Evolutionary conservation across 768 basidiomycete species (phyloP).

Genomic region (Fibroporia radiculosa): DNA sequence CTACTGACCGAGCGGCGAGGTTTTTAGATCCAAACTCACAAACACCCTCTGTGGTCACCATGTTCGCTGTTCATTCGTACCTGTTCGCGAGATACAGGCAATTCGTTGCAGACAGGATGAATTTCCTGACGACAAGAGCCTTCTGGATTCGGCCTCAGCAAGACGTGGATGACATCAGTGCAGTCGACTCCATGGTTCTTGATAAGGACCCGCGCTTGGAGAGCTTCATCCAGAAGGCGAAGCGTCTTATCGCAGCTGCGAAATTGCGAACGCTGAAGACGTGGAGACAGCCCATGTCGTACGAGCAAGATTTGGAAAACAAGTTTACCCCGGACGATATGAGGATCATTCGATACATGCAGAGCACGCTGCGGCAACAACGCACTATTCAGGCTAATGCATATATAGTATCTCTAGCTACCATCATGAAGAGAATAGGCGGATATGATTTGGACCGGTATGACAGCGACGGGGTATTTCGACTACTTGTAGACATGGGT

Average conservation of each 20-base stretch:
- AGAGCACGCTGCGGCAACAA: slow-evolving; percentile 40
- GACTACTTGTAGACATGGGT: slow-evolving; percentile 63
- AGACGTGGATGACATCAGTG: slow-evolving; percentile 44
- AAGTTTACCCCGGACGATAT: slow-evolving; percentile 47
- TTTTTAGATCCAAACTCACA: slow-evolving; percentile 17
- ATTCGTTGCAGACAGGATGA: slow-evolving; percentile 42
- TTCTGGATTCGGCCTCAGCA: slow-evolving; percentile 59
- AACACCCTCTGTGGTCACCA: slow-evolving; percentile 28
- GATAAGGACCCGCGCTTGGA: slow-evolving; percentile 31
- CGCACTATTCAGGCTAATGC: slow-evolving; percentile 55
- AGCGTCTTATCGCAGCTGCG: slow-evolving; percentile 29
- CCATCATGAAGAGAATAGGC: slow-evolving; percentile 52
- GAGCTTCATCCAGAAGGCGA: slow-evolving; percentile 45
- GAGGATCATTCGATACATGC: slow-evolving; percentile 51
- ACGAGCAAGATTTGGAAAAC: slow-evolving; percentile 21
- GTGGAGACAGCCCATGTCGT: slow-evolving; percentile 24
- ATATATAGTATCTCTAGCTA: slow-evolving; percentile 41
- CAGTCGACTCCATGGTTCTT: slow-evolving; percentile 42
- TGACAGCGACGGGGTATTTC: slow-evolving; percentile 30
- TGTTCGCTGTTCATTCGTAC: slow-evolving; percentile 50
- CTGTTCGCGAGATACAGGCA: slow-evolving; percentile 46
- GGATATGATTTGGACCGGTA: slow-evolving; percentile 23
- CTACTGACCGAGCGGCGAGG: slow-evolving; percentile 43
- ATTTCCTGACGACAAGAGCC: slow-evolving; percentile 39
- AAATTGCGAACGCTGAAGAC: slow-evolving; percentile 23